phyloP scores from a whole-genome alignment of 106 monocot species.

The Dioscorea zingiberensis region DNA sequence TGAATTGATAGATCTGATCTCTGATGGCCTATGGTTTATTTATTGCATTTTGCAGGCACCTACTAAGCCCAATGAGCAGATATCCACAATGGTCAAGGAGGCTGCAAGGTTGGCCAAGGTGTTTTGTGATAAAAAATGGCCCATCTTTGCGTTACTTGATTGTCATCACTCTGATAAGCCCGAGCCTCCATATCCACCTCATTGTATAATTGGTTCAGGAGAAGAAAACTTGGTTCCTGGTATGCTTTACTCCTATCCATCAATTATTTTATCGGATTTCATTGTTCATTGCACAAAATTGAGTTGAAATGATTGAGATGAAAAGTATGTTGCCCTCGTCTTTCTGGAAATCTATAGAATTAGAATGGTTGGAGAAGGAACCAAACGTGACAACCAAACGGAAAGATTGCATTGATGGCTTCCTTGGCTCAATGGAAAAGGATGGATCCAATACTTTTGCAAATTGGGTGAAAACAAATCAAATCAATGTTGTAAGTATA shows the following conservation, averaged over 20 bases:
- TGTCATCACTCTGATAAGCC: constrained; percentile 73
- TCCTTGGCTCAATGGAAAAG: constrained; percentile 51
- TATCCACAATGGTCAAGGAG: constrained; percentile 72
- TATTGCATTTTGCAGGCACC: constrained; percentile 41
- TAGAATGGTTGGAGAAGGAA: constrained; percentile 82
- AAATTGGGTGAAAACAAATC: constrained; percentile 61
- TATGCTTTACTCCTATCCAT: constrained; percentile 5
- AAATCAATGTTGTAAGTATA: constrained; percentile 60
- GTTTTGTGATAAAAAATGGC: constrained; percentile 74
- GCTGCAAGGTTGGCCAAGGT: constrained; percentile 48
- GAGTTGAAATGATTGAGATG: too few relatives aligned
- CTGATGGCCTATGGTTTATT: background rate
- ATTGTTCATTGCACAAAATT: too few relatives aligned
- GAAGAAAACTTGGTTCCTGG: constrained; percentile 90
- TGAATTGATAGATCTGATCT: too few relatives aligned
- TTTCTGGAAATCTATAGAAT: constrained; percentile 27
- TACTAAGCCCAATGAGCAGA: constrained; percentile 49
- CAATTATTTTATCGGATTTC: too few relatives aligned
- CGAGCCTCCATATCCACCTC: constrained; percentile 85
- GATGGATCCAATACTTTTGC: constrained; percentile 79
- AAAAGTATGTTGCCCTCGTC: background rate
- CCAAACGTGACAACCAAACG: constrained; percentile 52
- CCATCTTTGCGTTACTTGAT: constrained; percentile 80
- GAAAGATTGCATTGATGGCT: constrained; percentile 78
- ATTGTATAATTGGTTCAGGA: constrained; percentile 82